Base-by-base conservation (phyloP, 176 grass and related monocot species). In the Eremochloa ophiuroides region DNA sequence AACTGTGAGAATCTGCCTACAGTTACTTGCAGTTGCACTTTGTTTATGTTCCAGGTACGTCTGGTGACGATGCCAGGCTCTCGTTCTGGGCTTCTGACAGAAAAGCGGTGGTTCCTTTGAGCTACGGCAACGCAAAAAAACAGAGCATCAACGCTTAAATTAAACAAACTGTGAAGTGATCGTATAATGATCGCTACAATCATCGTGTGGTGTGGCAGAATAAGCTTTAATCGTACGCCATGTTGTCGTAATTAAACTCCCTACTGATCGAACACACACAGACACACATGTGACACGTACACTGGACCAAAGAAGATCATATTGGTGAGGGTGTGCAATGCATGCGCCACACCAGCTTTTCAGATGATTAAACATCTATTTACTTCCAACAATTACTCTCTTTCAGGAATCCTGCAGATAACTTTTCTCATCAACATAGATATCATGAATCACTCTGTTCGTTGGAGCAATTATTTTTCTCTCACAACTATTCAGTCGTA, bases 131-230 rank as follows among this genome's bases (percentile, higher is more conserved):
- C 6, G 80, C 4, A 48, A 47, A 66, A 83, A 31, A 51, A 10
- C 14, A 53, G 58, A 41, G 22, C 31, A 56, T 28, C 66, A 50
- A 68, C 41, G 27, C 80, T 13, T 84, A 80, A 74, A 84, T 13
- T 84, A 80, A 75, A 84, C 29, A 75, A 70, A 71, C 25, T 69
- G 53, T 26, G 26, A 71, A 38, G 33, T 76, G 72, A 43, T 66
- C 64, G 41, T 14, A 66, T 61, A 71, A 89, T 80, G 64, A 85
- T 85, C 2, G 1, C 43, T 44, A 28, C 71, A 84, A 81, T 85
- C 70, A 81, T 84, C 41, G 18, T 48, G 28, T 66, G 28, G 1
- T 43, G 51, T 43, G 5, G 26, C 41, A 27, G 13, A 84, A 89
- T 80, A 74, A 76, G 82, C 62, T 43, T 50, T 85, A 41, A 31